Evolutionary conservation across 163 green algal species (phyloP).

Genomic region (Trebouxia gelatinosa): DNA sequence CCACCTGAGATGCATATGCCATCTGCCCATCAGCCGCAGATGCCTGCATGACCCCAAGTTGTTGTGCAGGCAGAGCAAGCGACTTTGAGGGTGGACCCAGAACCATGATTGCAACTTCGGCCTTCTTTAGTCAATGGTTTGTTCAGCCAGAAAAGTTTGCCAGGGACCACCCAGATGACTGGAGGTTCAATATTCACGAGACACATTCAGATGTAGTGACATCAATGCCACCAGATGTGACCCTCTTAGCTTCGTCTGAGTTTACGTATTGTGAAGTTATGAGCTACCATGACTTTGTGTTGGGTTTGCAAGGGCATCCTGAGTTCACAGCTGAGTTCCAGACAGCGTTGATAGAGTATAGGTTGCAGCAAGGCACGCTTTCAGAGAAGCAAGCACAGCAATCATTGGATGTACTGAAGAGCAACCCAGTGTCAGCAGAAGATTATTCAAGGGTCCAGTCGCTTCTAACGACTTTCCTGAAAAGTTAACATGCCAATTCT

Average conservation of each 20-base stretch:
- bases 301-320: slow-evolving; percentile 31
- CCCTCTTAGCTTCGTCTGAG: slow-evolving; percentile 18
- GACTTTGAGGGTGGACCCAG: slow-evolving; percentile 21
- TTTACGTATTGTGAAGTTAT: slow-evolving; percentile 18
- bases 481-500: background rate
- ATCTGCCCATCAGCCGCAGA: no score
- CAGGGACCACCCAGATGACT: background rate
- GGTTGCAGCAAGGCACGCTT: background rate
- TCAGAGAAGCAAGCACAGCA: slow-evolving; percentile 4
- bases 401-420: background rate
- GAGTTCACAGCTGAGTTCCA: slow-evolving; percentile 37
- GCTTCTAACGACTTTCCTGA: slow-evolving; percentile 19
- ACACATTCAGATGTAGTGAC: slow-evolving; percentile 26
- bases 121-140: slow-evolving; percentile 13
- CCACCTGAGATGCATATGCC: no score
- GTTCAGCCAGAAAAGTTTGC: slow-evolving; percentile 3
- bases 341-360: slow-evolving; percentile 11
- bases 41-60: no score
- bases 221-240: slow-evolving; percentile 18
- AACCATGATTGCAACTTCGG: slow-evolving; percentile 17
- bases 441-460: background rate
- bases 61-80: slow-evolving; percentile 11
- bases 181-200: slow-evolving; percentile 31
- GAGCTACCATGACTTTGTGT: background rate
- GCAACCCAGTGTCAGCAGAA: background rate